phyloP scores from a whole-genome alignment of 352 stramenopile species.

The Pythium oligandrum region DNA sequence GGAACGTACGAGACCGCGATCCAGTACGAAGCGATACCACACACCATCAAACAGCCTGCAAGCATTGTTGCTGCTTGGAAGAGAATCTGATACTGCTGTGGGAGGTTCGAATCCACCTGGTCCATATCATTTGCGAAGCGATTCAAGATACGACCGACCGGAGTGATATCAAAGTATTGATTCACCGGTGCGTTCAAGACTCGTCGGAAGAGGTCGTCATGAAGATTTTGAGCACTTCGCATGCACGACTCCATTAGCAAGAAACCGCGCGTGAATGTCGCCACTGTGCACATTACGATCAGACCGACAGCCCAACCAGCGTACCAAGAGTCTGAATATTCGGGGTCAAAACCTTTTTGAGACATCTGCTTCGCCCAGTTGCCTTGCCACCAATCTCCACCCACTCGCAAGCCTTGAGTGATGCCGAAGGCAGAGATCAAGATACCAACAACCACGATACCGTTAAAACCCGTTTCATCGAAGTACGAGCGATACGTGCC shows the following conservation, averaged over 20 bases:
- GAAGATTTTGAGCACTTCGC: constrained; percentile 29
- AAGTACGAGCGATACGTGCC: too few species aligned
- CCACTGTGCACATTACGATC: constrained; percentile 20
- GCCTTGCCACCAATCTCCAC: constrained; percentile 18
- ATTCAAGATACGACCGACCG: too few species aligned
- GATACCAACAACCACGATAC: constrained; percentile 14
- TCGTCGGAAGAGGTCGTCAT: constrained; percentile 19
- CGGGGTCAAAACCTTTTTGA: constrained; percentile 1
- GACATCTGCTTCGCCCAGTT: constrained; percentile 25
- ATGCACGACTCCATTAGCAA: constrained; percentile 36
- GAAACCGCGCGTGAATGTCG: constrained; percentile 21
- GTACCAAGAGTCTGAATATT: constrained; percentile 19
- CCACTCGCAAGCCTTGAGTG: constrained; percentile 14
- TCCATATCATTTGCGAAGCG: constrained; percentile 33
- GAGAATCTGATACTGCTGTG: constrained; percentile 37
- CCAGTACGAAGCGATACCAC: constrained; percentile 26
- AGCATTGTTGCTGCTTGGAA: constrained; percentile 26
- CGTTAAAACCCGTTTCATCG: constrained; percentile 9
- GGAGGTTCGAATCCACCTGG: constrained; percentile 37
- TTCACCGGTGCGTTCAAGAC: too few species aligned
- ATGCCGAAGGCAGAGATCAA: constrained; percentile 10
- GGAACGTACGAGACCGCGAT: constrained; percentile 53
- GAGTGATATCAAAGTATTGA: too few species aligned
- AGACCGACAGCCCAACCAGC: constrained; percentile 36
- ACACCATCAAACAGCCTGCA: constrained; percentile 29